Percentiles rank a stretch among this genome's conserved stretches.
These are phyloP conservation scores for Mariannaea sp. DNA, from an alignment of 2,329 filamentous ascomycete genomes.

Conservation along the genomic window DNA sequence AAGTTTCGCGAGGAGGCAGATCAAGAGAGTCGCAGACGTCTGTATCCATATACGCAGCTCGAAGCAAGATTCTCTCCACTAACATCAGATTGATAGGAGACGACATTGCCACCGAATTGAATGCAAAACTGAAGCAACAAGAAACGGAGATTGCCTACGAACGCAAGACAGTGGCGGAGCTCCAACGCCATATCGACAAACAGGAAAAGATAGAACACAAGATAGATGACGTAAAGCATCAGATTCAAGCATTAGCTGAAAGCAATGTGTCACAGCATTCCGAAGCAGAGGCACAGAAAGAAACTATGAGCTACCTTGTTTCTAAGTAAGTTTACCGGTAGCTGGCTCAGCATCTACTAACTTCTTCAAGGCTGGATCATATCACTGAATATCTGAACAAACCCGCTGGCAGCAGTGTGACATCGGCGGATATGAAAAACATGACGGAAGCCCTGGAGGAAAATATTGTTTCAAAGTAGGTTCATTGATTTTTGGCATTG, in stretches of 20 bases:
- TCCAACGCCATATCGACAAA: slow-evolving; percentile 23
- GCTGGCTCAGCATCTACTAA: slow-evolving; percentile 4
- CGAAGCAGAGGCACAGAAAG: slow-evolving; percentile 8
- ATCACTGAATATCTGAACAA: slow-evolving; percentile 18
- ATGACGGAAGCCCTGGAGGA: slow-evolving; percentile 20
- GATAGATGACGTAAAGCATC: slow-evolving; percentile 22
- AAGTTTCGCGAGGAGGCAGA: slow-evolving; percentile 33
- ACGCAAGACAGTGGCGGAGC: slow-evolving; percentile 3
- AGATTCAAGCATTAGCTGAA: slow-evolving; percentile 28
- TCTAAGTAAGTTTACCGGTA: slow-evolving; percentile 24
- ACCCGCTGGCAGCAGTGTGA: not conserved
- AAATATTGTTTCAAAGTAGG: slow-evolving; percentile 28
- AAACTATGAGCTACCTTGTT: slow-evolving; percentile 16
- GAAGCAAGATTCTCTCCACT: not conserved
- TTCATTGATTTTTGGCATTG: not conserved
- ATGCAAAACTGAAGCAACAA: slow-evolving; percentile 27
- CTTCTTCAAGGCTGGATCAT: slow-evolving; percentile 19
- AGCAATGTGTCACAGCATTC: slow-evolving; percentile 4
- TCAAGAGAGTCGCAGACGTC: slow-evolving; percentile 34
- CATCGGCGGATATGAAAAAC: slow-evolving; percentile 4
- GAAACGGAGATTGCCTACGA: slow-evolving; percentile 23
- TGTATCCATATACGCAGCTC: not conserved
- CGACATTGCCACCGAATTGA: slow-evolving; percentile 31
- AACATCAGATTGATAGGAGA: slow-evolving; percentile 32
- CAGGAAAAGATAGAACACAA: slow-evolving; percentile 19